Percentiles rank a stretch among this genome's conserved stretches.
These are phyloP conservation scores for Jamesozyma piceae DNA, from an alignment of 805 yeast genomes.

Conservation along the genomic window DNA sequence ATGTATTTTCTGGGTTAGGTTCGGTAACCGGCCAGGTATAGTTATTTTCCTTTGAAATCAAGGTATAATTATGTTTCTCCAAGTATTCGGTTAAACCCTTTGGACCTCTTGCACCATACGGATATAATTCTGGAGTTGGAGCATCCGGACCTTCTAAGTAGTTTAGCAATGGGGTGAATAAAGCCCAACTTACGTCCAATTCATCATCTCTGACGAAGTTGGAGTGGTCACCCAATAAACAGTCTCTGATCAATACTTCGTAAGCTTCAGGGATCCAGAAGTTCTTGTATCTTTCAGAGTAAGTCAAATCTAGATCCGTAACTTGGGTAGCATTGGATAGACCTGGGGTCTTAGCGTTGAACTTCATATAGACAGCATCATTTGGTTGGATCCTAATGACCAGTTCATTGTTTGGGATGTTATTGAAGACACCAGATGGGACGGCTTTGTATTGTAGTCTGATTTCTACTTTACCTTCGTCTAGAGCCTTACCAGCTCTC, in stretches of 20 bases:
- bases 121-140: slow-evolving; percentile 58
- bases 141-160: slow-evolving; percentile 63
- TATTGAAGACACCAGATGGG: slow-evolving; percentile 70
- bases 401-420: slow-evolving; percentile 82
- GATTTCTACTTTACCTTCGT: slow-evolving; percentile 89
- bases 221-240: slow-evolving; percentile 85
- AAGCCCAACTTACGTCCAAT: slow-evolving; percentile 82
- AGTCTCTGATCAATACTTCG: slow-evolving; percentile 89
- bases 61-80: slow-evolving; percentile 61
- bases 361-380: slow-evolving; percentile 87
- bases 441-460: slow-evolving; percentile 86
- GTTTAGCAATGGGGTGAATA: slow-evolving; percentile 85
- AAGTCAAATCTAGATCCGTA: slow-evolving; percentile 86
- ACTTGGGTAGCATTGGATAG: slow-evolving; percentile 70
- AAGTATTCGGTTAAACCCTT: slow-evolving; percentile 50
- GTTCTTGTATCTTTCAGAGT: slow-evolving; percentile 68
- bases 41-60: slow-evolving; percentile 43
- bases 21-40: slow-evolving; percentile 90
- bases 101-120: slow-evolving; percentile 93
- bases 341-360: slow-evolving; percentile 92
- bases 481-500: slow-evolving; percentile 97
- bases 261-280: slow-evolving; percentile 97
- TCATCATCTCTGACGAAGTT: slow-evolving; percentile 98
- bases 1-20: slow-evolving; percentile 25
- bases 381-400: slow-evolving; percentile 91